Evolutionary conservation across 805 yeast species (phyloP), one percentile per base, ranked within the genome.

Genomic region (Ascoidea rubescens): DNA sequence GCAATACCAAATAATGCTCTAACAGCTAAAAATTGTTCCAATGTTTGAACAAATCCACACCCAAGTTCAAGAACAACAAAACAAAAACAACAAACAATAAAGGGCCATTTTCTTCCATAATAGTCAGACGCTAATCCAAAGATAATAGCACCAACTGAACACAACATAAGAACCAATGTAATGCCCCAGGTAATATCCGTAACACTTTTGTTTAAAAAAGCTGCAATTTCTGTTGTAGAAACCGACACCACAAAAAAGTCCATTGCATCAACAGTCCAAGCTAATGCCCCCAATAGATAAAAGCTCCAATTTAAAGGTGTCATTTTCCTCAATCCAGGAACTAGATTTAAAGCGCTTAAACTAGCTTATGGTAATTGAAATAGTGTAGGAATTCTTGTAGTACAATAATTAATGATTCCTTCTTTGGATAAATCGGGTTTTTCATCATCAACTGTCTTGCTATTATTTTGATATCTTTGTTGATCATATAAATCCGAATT

Each of bases 251-350:
- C 67, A 61, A 84, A 84, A 65, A 80, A 84, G 59, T 83, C 89
- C 63, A 83, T 75, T 2, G 87, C 82, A 59, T 82, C 90, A 74
- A 82, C 72, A 3, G 84, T 72, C 89, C 90, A 84, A 42, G 80
- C 84, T 42, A 67, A 62, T 58, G 78, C 77, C 1, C 85, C 87
- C 59, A 80, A 70, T 30, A 71, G 58, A 59, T 82, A 80, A 54
- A 75, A 76, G 54, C 72, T 71, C 86, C 88, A 82, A 53, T 75
- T 70, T 32, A 61, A 63, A 5, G 61, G 55, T 6, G 64, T 63
- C 55, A 75, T 62, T 50, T 66, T 64, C 14, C 59, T 61, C 32
- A 75, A 60, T 0, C 69, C 70, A 10, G 71, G 70, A 32, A 75
- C 59, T 1, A 81, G 81, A 59, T 75, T 75, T 48, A 74, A 55